These are phyloP conservation scores for Letharia columbiana DNA, from an alignment of 495 filamentous ascomycete species.

Conservation along the genomic window DNA sequence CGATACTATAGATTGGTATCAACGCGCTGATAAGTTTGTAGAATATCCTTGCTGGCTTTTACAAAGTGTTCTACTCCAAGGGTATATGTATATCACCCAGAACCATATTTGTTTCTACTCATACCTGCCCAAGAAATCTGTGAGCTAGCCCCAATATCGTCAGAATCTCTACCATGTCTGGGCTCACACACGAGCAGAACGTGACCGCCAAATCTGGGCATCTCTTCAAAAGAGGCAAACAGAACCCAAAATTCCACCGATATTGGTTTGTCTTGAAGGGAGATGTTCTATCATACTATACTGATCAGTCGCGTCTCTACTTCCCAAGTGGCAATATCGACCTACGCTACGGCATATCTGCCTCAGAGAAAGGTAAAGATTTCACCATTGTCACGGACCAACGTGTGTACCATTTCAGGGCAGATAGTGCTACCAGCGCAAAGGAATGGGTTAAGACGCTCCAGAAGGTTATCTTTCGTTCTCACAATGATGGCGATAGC, in stretches of 20 bases:
- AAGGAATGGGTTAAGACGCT: constrained; percentile 96
- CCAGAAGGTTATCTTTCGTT: constrained; percentile 90
- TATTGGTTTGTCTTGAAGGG: constrained; percentile 97
- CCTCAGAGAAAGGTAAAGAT: constrained; percentile 59
- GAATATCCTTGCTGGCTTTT: constrained; percentile 95
- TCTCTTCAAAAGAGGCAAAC: constrained; percentile 78
- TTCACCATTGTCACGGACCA: constrained; percentile 80
- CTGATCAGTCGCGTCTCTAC: constrained; percentile 74
- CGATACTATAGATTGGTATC: constrained; percentile 13
- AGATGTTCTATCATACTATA: constrained; percentile 90
- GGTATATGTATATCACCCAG: constrained; percentile 93
- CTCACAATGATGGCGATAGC: constrained; percentile 93
- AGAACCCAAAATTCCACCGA: constrained; percentile 80
- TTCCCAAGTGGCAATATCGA: constrained; percentile 91
- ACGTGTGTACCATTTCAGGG: constrained; percentile 76
- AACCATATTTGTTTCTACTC: constrained; percentile 96
- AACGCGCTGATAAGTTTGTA: constrained; percentile 24
- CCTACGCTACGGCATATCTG: constrained; percentile 83
- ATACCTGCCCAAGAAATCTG: constrained; percentile 84
- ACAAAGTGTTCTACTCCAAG: constrained; percentile 85
- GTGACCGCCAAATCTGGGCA: constrained; percentile 79
- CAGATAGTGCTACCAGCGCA: constrained; percentile 79
- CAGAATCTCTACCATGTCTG: background rate
- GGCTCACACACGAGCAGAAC: constrained; percentile 43
- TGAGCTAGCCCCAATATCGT: constrained; percentile 33